Evolutionary conservation across 2,329 filamentous ascomycete species (phyloP).

Genomic region (Calonectria montana): DNA sequence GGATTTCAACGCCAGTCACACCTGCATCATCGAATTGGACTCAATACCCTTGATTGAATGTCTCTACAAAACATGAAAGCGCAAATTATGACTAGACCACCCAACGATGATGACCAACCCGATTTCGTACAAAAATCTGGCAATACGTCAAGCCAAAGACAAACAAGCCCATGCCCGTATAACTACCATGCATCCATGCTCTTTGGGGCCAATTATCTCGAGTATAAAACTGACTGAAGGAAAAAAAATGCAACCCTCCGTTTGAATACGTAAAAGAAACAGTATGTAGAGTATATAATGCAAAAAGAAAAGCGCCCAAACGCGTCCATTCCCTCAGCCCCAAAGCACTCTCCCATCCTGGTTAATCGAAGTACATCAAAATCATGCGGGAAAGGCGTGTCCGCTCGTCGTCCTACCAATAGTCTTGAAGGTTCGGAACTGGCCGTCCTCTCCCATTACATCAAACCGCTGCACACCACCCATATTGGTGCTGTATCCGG

Average conservation of each 20-base stretch:
- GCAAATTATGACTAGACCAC: conserved; percentile 18
- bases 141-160: conserved; percentile 1
- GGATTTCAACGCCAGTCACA: too few relatives aligned
- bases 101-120: conserved; percentile 27
- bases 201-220: conserved; percentile 15
- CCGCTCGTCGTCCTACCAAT: conserved; percentile 58
- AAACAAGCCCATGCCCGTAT: conserved; percentile 1
- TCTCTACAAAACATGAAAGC: neutral
- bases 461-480: conserved; percentile 64
- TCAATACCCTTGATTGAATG: neutral
- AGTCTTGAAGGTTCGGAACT: conserved; percentile 65
- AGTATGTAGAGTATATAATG: conserved; percentile 33
- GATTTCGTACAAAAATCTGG: neutral
- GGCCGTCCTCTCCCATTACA: conserved; percentile 61
- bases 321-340: conserved; percentile 9
- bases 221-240: conserved; percentile 12
- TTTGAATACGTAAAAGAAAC: conserved; percentile 11
- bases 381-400: conserved; percentile 40
- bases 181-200: neutral
- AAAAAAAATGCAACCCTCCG: conserved; percentile 19
- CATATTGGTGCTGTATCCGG: conserved; percentile 63
- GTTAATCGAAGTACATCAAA: neutral
- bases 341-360: neutral
- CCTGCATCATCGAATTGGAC: neutral
- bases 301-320: conserved; percentile 27